phyloP scores from a whole-genome alignment of 306 rosid species.

The Hippophae tibetana region DNA sequence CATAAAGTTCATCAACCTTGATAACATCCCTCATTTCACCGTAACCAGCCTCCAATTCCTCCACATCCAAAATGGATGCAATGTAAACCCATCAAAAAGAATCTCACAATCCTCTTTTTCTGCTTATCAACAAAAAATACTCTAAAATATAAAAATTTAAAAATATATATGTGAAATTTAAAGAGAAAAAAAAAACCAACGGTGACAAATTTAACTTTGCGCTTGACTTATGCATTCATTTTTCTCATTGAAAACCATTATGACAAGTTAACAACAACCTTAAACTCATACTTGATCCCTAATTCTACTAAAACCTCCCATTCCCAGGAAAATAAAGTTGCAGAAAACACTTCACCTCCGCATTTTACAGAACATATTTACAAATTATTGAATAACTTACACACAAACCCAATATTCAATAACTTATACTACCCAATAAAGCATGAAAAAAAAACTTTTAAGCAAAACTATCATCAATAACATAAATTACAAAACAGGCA shows the following conservation, averaged over 20 bases:
- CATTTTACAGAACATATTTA: slow-evolving; percentile 12
- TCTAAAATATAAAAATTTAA: no score
- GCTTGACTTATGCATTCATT: no score
- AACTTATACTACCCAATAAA: background rate
- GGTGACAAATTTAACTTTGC: no score
- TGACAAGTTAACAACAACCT: no score
- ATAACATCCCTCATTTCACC: slow-evolving; percentile 99
- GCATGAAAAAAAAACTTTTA: background rate
- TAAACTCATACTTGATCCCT: slow-evolving; percentile 2
- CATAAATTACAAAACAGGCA: background rate
- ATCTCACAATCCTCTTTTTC: no score
- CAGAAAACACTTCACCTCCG: slow-evolving; percentile 18
- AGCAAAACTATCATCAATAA: background rate
- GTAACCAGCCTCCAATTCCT: slow-evolving; percentile 42
- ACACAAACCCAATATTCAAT: slow-evolving; percentile 9
- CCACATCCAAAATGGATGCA: slow-evolving; percentile 72
- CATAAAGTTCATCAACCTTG: slow-evolving; percentile 73
- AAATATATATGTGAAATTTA: no score
- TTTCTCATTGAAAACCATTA: no score
- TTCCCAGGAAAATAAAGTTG: slow-evolving; percentile 8
- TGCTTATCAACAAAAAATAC: no score
- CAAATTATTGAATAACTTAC: slow-evolving; percentile 3
- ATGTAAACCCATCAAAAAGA: no score
- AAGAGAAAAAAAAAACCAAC: no score
- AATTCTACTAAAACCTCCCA: slow-evolving; percentile 13